Conservation (phyloP, 176 grass and related monocot genomes). For the Carex kokanica region DNA sequence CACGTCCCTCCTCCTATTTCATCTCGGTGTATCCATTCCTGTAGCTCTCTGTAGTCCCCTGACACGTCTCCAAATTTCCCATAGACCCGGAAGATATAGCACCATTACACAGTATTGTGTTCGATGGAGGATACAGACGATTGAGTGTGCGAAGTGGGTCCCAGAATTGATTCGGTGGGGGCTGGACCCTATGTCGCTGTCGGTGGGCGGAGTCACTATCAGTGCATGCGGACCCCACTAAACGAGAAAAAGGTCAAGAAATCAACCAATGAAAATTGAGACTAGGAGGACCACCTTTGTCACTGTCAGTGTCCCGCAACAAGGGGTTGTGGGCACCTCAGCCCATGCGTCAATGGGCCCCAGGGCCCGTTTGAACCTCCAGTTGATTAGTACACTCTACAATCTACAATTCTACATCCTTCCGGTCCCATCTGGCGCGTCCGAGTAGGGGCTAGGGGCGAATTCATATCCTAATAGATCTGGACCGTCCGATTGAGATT, state of each 20-base stretch:
- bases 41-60: neutral
- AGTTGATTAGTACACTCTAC: neutral
- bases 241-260: slow-evolving; percentile 17
- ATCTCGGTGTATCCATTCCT: neutral
- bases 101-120: neutral
- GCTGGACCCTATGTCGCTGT: slow-evolving; percentile 18
- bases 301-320: neutral
- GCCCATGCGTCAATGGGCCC: neutral
- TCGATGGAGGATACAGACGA: neutral
- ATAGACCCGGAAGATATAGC: neutral
- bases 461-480: no score
- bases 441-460: neutral
- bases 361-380: neutral
- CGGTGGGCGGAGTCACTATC: slow-evolving; percentile 3
- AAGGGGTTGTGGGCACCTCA: neutral
- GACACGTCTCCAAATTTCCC: neutral
- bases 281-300: neutral
- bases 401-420: neutral
- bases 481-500: no score
- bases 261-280: slow-evolving; percentile 18
- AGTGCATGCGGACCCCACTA: neutral
- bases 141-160: neutral
- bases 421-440: neutral
- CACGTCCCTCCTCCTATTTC: neutral
- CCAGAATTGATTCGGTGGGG: slow-evolving; percentile 17